phyloP scores from a whole-genome alignment of 2,329 filamentous ascomycete species.

The Fusarium abutilonis region DNA sequence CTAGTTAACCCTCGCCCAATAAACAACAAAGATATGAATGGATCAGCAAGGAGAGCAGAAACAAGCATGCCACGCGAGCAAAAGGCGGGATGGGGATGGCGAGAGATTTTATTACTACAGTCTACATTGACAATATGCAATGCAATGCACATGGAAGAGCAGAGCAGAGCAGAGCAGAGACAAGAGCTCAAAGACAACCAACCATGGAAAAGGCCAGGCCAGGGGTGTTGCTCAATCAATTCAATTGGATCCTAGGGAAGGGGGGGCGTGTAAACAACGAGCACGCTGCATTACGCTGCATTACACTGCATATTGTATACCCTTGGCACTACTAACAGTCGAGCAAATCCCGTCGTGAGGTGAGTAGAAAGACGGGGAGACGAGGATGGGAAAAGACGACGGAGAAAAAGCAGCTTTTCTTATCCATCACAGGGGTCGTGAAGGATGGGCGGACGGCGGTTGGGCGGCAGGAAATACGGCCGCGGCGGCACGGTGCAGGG shows the following conservation, averaged over 20 bases:
- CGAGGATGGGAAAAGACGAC: constrained; percentile 3
- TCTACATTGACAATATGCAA: constrained; percentile 15
- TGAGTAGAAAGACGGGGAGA: background rate
- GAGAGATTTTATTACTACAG: constrained; percentile 38
- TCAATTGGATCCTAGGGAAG: constrained; percentile 7
- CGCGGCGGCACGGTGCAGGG: constrained; percentile 29
- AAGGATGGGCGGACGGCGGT: constrained; percentile 21
- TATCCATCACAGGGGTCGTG: constrained; percentile 14
- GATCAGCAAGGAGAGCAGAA: constrained; percentile 18
- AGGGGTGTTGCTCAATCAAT: constrained; percentile 19
- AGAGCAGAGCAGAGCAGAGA: no score
- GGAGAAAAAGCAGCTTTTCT: constrained; percentile 3
- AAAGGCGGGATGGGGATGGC: constrained; percentile 37
- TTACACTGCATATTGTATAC: constrained; percentile 18
- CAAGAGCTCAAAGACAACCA: constrained; percentile 10
- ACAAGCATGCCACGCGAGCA: constrained; percentile 31
- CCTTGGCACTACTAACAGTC: constrained; percentile 21
- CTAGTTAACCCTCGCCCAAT: constrained; percentile 23
- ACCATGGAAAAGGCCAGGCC: background rate
- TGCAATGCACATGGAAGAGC: constrained; percentile 15
- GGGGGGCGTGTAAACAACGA: constrained; percentile 15
- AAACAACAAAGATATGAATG: constrained; percentile 28
- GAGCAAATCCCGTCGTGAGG: background rate
- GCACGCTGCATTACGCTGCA: constrained; percentile 16
- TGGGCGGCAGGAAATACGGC: constrained; percentile 36